Base-by-base conservation (phyloP, 495 filamentous ascomycete genomes). In the Tuber microsphaerosporum region DNA sequence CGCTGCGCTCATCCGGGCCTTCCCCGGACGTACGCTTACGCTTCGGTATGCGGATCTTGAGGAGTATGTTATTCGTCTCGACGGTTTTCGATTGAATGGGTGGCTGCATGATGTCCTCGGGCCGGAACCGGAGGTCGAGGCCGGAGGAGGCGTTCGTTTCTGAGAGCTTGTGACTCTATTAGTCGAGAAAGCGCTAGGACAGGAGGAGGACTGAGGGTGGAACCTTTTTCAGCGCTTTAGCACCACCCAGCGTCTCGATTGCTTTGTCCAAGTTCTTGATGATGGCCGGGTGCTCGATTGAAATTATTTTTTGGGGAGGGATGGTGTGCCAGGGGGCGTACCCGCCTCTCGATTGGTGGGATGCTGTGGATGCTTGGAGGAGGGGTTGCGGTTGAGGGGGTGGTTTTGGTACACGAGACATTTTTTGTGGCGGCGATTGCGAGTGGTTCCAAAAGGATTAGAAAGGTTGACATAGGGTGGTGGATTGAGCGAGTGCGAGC, bases 31-130 rank as follows among this genome's bases (percentile, higher is more conserved):
- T 88, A 5, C 94, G 93, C 9, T 93, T 96, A 69, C 92, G 86
- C 83, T 92, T 94, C 0, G 96, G 96, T 2, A 97, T 89, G 0
- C 91, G 93, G 69, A 99, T 87, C 84, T 94, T 93, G 39, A 99
- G 86, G 37, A 98, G 86, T 42, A 98, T 83, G 79, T 97, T 95
- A 77, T 91, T 91, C 4, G 93, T 91, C 46, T 86, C 79, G 9
- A 89, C 86, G 78, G 89, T 90, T 43, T 88, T 88, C 10, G 95
- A 97, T 46, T 89, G 84, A 51, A 97, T 84, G 1, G 92, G 91
- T 75, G 90, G 89, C 77, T 90, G 88, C 82, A 92, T 89, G 9
- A 90, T 89, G 85, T 97, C 94, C 71, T 92, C 88, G 20, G 90
- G 91, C 2, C 91, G 89, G 72, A 97, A 87, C 79, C 90, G 89